Conservation (phyloP, 1,284 basidiomycete species). For the Schizopora paradoxa region DNA sequence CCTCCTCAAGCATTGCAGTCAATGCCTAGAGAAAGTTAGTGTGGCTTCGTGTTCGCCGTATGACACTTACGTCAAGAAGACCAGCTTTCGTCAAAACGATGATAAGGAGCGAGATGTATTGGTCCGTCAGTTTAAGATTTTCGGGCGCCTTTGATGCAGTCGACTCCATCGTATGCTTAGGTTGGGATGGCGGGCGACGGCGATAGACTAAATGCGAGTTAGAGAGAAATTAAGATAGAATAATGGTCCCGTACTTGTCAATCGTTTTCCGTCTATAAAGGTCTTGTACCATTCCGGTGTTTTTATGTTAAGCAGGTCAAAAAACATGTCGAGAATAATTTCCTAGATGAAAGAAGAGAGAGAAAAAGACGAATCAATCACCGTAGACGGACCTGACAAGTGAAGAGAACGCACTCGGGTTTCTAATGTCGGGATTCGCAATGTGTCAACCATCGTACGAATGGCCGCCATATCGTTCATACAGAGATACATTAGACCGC, state of each 20-base stretch:
- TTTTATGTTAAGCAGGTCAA: constrained; percentile 89
- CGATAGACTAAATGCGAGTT: constrained; percentile 62
- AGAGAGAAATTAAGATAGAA: constrained; percentile 1
- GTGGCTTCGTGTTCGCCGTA: neutral
- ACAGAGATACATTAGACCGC: constrained; percentile 95
- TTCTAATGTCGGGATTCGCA: constrained; percentile 84
- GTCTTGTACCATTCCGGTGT: constrained; percentile 86
- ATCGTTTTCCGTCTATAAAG: constrained; percentile 79
- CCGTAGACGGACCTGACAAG: neutral
- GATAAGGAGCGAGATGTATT: constrained; percentile 89
- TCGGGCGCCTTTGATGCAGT: constrained; percentile 43
- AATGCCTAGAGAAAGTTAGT: constrained; percentile 58
- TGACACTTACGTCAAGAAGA: constrained; percentile 66
- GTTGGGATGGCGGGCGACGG: constrained; percentile 35
- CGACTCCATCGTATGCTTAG: constrained; percentile 26
- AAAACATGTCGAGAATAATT: constrained; percentile 89
- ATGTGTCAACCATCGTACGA: constrained; percentile 76
- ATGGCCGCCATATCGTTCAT: constrained; percentile 86
- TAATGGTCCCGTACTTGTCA: constrained; percentile 62
- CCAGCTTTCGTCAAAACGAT: constrained; percentile 86
- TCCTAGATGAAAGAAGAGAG: constrained; percentile 48
- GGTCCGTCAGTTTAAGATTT: constrained; percentile 81
- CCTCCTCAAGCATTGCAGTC: constrained; percentile 77
- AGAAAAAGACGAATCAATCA: constrained; percentile 1
- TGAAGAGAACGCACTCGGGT: constrained; percentile 57